Percentiles rank a stretch among this genome's conserved stretches.
Conservation (phyloP, 2,329 filamentous ascomycete genomes). For the Cladophialophora exuberans region DNA sequence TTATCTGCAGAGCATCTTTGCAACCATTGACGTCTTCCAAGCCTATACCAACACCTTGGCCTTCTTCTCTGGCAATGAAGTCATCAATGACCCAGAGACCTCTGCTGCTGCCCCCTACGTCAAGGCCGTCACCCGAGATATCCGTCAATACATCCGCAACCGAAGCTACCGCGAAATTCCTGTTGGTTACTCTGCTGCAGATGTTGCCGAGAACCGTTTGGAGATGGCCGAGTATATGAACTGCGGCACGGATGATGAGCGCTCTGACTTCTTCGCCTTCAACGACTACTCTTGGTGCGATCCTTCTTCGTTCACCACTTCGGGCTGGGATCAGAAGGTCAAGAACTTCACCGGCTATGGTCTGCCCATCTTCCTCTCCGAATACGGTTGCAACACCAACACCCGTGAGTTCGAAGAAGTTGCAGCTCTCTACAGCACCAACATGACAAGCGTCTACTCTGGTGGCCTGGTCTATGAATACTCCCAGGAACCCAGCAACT, state of each 20-base stretch:
- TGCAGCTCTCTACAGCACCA: constrained; percentile 71
- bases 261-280: constrained; percentile 86
- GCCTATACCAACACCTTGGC: constrained; percentile 85
- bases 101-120: constrained; percentile 72
- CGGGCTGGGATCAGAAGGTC: constrained; percentile 88
- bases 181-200: constrained; percentile 77
- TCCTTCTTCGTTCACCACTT: constrained; percentile 66
- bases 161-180: constrained; percentile 67
- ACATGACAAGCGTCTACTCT: constrained; percentile 92
- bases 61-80: constrained; percentile 82
- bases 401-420: constrained; percentile 82
- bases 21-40: constrained; percentile 81
- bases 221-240: constrained; percentile 92
- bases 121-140: constrained; percentile 78
- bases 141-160: constrained; percentile 69
- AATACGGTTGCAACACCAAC: constrained; percentile 88
- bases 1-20: constrained; percentile 85
- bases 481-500: constrained; percentile 75
- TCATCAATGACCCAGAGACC: constrained; percentile 70
- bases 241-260: constrained; percentile 80
- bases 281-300: constrained; percentile 90
- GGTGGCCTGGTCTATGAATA: constrained; percentile 98
- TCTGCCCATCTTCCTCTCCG: constrained; percentile 89
- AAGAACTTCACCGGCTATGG: constrained; percentile 85
- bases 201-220: constrained; percentile 81